Percentiles rank a stretch among this genome's conserved stretches.
Evolutionary conservation across 2,329 filamentous ascomycete species (phyloP).

Genomic region (Beauveria caledonica): DNA sequence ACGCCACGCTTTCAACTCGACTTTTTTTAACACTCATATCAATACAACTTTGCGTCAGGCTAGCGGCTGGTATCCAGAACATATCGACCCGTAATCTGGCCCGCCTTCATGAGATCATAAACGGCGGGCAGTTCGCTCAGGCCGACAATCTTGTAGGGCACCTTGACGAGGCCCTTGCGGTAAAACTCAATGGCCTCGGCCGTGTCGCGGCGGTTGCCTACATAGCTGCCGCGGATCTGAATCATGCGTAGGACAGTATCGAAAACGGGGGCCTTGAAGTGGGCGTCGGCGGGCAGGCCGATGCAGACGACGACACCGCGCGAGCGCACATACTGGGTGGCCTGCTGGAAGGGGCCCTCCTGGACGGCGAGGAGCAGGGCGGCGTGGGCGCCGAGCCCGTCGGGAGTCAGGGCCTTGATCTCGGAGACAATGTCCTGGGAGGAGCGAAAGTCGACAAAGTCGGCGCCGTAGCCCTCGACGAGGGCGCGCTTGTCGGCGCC

Average conservation of each 20-base stretch:
- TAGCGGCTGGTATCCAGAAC: conserved; percentile 60
- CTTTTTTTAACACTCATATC: not conserved
- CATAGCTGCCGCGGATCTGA: conserved; percentile 85
- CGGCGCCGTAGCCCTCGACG: conserved; percentile 61
- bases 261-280: conserved; percentile 77
- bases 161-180: conserved; percentile 72
- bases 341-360: conserved; percentile 95
- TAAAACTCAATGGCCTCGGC: conserved; percentile 90
- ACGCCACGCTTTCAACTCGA: not conserved
- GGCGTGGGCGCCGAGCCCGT: conserved; percentile 74
- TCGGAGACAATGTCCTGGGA: conserved; percentile 73
- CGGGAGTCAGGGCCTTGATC: conserved; percentile 71
- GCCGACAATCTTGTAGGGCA: conserved; percentile 77
- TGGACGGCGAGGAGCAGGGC: conserved; percentile 78
- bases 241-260: conserved; percentile 86
- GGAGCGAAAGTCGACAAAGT: conserved; percentile 73
- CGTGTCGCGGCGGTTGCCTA: conserved; percentile 83
- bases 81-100: conserved; percentile 69
- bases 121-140: conserved; percentile 71
- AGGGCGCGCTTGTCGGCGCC: conserved; percentile 73
- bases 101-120: conserved; percentile 66
- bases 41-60: too few relatives aligned
- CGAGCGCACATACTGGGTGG: conserved; percentile 76
- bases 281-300: conserved; percentile 74
- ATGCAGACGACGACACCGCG: conserved; percentile 81